A percentile compares a stretch with the other conserved stretches of the same genome.
phyloP scores from a whole-genome alignment of 2,329 filamentous ascomycete species.

The Aureobasidium sp. region DNA sequence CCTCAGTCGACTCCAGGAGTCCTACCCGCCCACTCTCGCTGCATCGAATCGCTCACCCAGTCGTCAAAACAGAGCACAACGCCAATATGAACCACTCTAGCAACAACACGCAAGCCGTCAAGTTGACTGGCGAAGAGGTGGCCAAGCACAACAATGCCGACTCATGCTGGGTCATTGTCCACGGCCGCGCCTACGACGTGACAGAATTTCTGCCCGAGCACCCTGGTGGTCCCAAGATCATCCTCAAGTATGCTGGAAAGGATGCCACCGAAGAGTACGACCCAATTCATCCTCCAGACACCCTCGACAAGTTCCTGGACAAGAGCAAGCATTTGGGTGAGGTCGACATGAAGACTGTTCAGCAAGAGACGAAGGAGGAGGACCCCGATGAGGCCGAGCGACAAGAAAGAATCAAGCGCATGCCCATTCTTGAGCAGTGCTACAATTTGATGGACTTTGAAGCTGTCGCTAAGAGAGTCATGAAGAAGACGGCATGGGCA shows the following conservation, averaged over 20 bases:
- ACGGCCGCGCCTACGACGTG: slow-evolving; percentile 77
- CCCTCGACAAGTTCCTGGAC: slow-evolving; percentile 73
- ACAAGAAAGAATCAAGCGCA: slow-evolving; percentile 58
- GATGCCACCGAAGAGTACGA: slow-evolving; percentile 91
- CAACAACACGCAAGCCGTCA: slow-evolving; percentile 35
- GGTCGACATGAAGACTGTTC: slow-evolving; percentile 79
- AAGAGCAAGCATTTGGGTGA: slow-evolving; percentile 79
- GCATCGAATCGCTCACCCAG: neutral
- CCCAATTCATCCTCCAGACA: slow-evolving; percentile 83
- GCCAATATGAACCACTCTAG: slow-evolving; percentile 35
- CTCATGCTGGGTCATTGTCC: slow-evolving; percentile 87
- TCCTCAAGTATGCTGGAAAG: slow-evolving; percentile 93
- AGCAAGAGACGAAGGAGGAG: slow-evolving; percentile 56
- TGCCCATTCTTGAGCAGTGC: slow-evolving; percentile 78
- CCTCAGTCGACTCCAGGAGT: neutral
- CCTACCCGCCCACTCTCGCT: neutral
- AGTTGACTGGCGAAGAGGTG: slow-evolving; percentile 49
- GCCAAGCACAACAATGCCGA: slow-evolving; percentile 72
- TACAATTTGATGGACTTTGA: slow-evolving; percentile 97
- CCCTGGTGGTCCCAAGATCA: slow-evolving; percentile 84
- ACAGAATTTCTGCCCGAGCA: slow-evolving; percentile 87
- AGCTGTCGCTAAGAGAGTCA: slow-evolving; percentile 76
- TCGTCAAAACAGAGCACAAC: neutral
- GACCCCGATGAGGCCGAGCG: slow-evolving; percentile 68
- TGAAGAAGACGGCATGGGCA: slow-evolving; percentile 96